Percentiles rank a stretch among this genome's conserved stretches.
These are phyloP conservation scores for Lenwebbia sp. DNA, from an alignment of 345 rosid species.

Conservation along the genomic window DNA sequence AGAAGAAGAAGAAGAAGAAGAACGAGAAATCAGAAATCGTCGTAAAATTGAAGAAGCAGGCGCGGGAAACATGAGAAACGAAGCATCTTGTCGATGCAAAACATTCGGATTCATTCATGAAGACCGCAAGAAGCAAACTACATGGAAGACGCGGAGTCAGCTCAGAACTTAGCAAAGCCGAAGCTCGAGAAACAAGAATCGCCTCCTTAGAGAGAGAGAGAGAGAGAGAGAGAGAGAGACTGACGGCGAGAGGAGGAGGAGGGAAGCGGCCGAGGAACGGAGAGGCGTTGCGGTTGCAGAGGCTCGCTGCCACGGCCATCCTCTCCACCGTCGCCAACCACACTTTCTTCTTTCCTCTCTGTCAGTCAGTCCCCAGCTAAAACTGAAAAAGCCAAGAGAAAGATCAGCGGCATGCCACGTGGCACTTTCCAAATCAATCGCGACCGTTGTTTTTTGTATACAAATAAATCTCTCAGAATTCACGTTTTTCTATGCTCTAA, in stretches of 20 bases:
- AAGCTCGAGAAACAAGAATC: neutral
- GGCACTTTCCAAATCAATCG: neutral
- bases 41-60: neutral
- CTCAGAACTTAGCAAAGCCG: neutral
- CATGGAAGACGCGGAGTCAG: neutral
- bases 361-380: neutral
- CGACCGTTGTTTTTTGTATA: neutral
- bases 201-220: neutral
- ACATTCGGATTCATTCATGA: neutral
- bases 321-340: neutral
- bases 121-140: no score
- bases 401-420: neutral
- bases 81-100: neutral
- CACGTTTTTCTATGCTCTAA: neutral
- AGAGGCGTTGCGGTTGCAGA: neutral
- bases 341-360: neutral
- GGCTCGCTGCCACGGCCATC: neutral
- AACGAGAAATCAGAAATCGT: neutral
- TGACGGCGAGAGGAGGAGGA: neutral
- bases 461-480: neutral
- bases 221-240: neutral
- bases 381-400: neutral
- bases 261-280: slow-evolving; percentile 8
- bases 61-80: neutral
- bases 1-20: neutral